Evolutionary conservation across 169 alveolate species (phyloP), one percentile per base, ranked within the genome.

Genomic region (Plasmodium sp.): DNA sequence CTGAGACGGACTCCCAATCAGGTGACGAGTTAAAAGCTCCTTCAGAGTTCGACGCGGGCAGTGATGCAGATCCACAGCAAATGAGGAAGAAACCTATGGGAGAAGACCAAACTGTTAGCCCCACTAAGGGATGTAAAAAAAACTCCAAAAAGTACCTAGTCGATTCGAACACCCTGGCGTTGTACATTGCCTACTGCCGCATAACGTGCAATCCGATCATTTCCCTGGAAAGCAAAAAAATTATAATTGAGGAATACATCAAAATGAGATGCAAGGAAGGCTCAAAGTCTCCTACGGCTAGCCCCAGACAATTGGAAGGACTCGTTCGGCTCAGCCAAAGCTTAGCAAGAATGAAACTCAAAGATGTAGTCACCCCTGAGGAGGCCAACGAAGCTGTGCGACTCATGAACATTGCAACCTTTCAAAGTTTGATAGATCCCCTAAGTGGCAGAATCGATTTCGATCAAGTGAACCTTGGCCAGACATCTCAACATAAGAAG

Each of bases 351-450:
- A 98, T 99, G 99, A 97, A 98, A 96, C 97, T 99, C 54, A 93
- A 98, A 33, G 96, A 97, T 45, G 95, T 92, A 84, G 99, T 99
- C 27, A 95, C 96, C 80, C 96, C 94, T 80, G 96, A 95, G 16
- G 99, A 99, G 95, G 99, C 99, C 2, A 98, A 97, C 36, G 99
- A 99, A 96, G 99, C 99, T 0, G 98, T 98, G 12, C 96, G 99
- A 71, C 97, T 99, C 67, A 99, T 99, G 98, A 99, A 98, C 96
- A 99, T 98, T 34, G 99, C 99, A 33, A 99, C 99, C 36, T 99
- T 99, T 96, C 99, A 98, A 93, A 99, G 99, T 27, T 99, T 99
- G n/a, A 98, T 99, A 43, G 99, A 99, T 90, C 99, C 99, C 1
- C 96, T 97, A 16, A 99, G 99, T 62, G 99, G 99, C 12, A 96